Evolutionary conservation across 768 basidiomycete species (phyloP).

Genomic region (Kwoniella newhampshirensis): DNA sequence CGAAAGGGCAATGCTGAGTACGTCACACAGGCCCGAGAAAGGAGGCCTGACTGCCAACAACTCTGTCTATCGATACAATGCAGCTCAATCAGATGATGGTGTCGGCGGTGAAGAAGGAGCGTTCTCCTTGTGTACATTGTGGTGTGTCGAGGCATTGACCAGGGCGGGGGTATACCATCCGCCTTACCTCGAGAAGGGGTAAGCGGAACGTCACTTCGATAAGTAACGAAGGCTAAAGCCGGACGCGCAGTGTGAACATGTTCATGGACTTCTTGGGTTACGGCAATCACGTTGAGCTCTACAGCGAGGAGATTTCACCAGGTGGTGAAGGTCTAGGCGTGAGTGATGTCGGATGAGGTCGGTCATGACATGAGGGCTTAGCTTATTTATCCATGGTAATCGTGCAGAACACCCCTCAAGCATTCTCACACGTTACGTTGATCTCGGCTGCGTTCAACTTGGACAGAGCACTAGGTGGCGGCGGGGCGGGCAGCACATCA

Average conservation of each 20-base stretch:
- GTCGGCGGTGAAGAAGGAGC: slow-evolving; percentile 93
- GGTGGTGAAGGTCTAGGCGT: slow-evolving; percentile 72
- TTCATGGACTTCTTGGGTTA: slow-evolving; percentile 71
- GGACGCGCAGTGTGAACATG: slow-evolving; percentile 60
- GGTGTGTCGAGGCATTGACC: slow-evolving; percentile 85
- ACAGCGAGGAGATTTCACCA: slow-evolving; percentile 62
- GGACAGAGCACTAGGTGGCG: slow-evolving; percentile 36
- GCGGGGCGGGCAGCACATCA: background rate
- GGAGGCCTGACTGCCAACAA: slow-evolving; percentile 87
- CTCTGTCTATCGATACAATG: slow-evolving; percentile 76
- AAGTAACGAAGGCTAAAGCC: too few relatives aligned
- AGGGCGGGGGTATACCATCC: slow-evolving; percentile 78
- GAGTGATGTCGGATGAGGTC: slow-evolving; percentile 1
- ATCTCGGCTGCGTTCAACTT: slow-evolving; percentile 52
- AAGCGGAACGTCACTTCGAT: slow-evolving; percentile 53
- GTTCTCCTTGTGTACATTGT: slow-evolving; percentile 67
- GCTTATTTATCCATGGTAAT: too few relatives aligned
- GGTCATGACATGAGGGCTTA: too few relatives aligned
- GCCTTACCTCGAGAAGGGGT: slow-evolving; percentile 64
- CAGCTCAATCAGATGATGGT: slow-evolving; percentile 79
- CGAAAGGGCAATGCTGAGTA: background rate
- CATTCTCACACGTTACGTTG: slow-evolving; percentile 53
- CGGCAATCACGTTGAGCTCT: slow-evolving; percentile 81
- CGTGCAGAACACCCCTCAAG: slow-evolving; percentile 51
- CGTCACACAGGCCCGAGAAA: slow-evolving; percentile 63